Evolutionary conservation across 2,329 filamentous ascomycete genomes (phyloP).

Genomic region (Ophiocordyceps polyrhachis-furcata): DNA sequence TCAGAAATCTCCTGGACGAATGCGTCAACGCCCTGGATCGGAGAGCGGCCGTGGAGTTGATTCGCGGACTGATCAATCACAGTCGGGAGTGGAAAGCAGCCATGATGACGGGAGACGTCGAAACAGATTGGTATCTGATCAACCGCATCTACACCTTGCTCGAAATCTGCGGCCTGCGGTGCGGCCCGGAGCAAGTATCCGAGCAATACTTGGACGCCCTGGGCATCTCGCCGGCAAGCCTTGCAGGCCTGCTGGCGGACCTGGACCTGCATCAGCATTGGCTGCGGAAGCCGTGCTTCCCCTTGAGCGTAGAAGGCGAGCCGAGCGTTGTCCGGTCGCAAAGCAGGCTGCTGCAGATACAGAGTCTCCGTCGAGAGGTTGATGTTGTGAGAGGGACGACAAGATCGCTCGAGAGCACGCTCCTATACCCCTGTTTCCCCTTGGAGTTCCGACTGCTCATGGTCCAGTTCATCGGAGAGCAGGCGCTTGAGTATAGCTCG

Average conservation of each 20-base stretch:
- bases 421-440: conserved; percentile 13
- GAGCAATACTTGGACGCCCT: conserved; percentile 10
- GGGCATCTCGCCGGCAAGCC: neutral
- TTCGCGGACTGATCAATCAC: conserved; percentile 11
- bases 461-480: conserved; percentile 9
- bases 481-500: conserved; percentile 6
- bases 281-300: neutral
- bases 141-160: conserved; percentile 16
- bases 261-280: conserved; percentile 1
- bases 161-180: conserved; percentile 15
- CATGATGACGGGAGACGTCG: conserved; percentile 7
- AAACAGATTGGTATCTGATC: conserved; percentile 9
- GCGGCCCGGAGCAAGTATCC: conserved; percentile 5
- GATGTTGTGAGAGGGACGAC: conserved; percentile 10
- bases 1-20: conserved; percentile 21
- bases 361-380: conserved; percentile 16
- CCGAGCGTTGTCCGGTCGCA: conserved; percentile 2
- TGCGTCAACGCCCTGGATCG: conserved; percentile 23
- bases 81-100: conserved; percentile 9
- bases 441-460: conserved; percentile 11
- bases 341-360: conserved; percentile 14
- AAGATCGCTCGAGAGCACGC: conserved; percentile 15
- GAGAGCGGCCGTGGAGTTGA: conserved; percentile 13
- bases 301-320: neutral
- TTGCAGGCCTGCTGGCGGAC: conserved; percentile 1